phyloP scores from a whole-genome alignment of 805 yeast species.

The Priceomyces fermenticarens region DNA sequence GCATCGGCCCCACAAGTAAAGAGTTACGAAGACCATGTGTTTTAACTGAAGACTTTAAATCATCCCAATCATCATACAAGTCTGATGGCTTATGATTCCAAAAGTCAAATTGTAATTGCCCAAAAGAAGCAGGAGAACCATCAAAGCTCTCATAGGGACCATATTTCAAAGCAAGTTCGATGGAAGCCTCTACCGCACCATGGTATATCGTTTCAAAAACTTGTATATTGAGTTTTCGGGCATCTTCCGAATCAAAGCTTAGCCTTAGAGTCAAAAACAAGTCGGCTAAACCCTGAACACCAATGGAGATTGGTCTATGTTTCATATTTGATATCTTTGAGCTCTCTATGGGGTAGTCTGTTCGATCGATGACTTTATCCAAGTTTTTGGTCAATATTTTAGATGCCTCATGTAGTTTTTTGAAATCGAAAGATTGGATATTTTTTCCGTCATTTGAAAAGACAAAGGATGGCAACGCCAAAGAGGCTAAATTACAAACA shows the following conservation, averaged over 20 bases:
- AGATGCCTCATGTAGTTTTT: slow-evolving; percentile 67
- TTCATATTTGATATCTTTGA: slow-evolving; percentile 74
- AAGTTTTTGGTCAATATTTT: slow-evolving; percentile 78
- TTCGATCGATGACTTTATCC: slow-evolving; percentile 80
- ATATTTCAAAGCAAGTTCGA: slow-evolving; percentile 66
- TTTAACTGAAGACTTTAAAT: slow-evolving; percentile 55
- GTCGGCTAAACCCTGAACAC: slow-evolving; percentile 98
- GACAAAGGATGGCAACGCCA: slow-evolving; percentile 82
- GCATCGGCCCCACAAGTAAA: slow-evolving; percentile 90
- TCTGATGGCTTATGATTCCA: slow-evolving; percentile 81
- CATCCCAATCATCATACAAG: slow-evolving; percentile 79
- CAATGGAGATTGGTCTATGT: slow-evolving; percentile 93
- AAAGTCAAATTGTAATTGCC: slow-evolving; percentile 79
- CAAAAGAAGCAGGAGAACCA: slow-evolving; percentile 91
- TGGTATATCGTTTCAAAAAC: slow-evolving; percentile 96
- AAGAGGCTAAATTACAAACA: slow-evolving; percentile 90
- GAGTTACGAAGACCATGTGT: slow-evolving; percentile 82
- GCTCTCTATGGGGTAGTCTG: slow-evolving; percentile 77
- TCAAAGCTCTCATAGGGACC: slow-evolving; percentile 73
- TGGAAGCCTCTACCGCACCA: slow-evolving; percentile 84
- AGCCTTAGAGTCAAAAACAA: slow-evolving; percentile 73
- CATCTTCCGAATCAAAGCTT: slow-evolving; percentile 83
- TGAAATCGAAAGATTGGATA: slow-evolving; percentile 62
- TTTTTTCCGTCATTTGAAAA: slow-evolving; percentile 31
- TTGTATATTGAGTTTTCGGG: slow-evolving; percentile 71